phyloP scores from a whole-genome alignment of 2,329 filamentous ascomycete species.

The Arthrocladium fulminans region DNA sequence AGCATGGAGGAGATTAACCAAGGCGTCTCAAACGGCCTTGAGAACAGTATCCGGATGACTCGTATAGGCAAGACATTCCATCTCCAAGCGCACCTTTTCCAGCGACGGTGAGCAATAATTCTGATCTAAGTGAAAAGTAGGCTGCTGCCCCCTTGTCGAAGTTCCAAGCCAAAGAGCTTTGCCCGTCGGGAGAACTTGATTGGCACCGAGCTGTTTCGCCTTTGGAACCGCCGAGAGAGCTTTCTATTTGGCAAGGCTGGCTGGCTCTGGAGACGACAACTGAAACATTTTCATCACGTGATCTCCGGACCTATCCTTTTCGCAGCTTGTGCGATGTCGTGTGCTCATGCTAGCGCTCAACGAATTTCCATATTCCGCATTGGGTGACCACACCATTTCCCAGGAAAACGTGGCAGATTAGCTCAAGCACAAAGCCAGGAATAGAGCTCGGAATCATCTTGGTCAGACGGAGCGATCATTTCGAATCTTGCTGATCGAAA shows the following conservation, averaged over 20 bases:
- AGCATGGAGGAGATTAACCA: too few species aligned
- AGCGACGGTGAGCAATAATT: too few species aligned
- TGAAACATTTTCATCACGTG: constrained; percentile 4
- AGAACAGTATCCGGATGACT: too few species aligned
- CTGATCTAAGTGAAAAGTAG: too few species aligned
- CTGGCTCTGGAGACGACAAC: constrained; percentile 4
- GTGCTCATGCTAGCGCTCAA: background rate
- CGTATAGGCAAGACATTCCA: too few species aligned
- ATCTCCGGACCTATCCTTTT: too few species aligned
- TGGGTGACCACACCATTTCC: background rate
- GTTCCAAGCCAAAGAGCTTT: too few species aligned
- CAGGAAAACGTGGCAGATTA: background rate
- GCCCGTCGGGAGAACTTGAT: too few species aligned
- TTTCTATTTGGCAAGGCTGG: background rate
- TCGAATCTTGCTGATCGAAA: background rate
- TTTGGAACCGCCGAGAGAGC: constrained; percentile 2
- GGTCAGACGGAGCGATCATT: background rate
- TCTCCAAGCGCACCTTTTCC: too few species aligned
- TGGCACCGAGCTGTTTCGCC: background rate
- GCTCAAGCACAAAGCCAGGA: background rate
- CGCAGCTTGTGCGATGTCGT: background rate
- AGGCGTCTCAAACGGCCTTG: too few species aligned
- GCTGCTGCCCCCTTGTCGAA: too few species aligned
- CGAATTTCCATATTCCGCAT: constrained; percentile 1
- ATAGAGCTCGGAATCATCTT: background rate